Percentiles rank a stretch among this genome's conserved stretches.
Conservation (phyloP, 257 asterid genomes). For the Solanum acaule region DNA sequence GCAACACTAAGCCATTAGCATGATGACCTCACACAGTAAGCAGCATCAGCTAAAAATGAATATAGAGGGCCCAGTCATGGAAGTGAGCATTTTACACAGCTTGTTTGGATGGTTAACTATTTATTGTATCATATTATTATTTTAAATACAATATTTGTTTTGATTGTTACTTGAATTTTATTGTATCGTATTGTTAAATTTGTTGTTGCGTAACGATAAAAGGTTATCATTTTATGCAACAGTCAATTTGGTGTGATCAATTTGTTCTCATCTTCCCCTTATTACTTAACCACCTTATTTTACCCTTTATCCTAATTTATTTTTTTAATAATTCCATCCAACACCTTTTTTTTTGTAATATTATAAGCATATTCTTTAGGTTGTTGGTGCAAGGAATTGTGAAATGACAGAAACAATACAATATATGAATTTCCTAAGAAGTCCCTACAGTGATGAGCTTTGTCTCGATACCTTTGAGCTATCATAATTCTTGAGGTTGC, state of each 20-base stretch:
- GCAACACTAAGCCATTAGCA: constrained; percentile 16
- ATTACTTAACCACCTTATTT: background rate
- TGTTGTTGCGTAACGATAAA: background rate
- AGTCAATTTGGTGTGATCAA: background rate
- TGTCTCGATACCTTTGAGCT: background rate
- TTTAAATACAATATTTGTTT: background rate
- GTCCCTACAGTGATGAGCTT: background rate
- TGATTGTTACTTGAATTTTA: background rate
- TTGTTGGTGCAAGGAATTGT: background rate
- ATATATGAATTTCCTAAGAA: background rate
- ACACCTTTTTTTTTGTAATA: background rate
- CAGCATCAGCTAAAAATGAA: background rate
- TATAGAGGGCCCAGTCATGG: background rate
- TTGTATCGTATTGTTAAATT: background rate
- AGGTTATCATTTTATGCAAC: background rate
- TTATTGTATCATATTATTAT: background rate
- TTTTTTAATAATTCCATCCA: background rate
- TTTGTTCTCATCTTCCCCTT: background rate
- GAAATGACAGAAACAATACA: background rate
- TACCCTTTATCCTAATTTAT: background rate
- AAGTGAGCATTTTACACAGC: background rate
- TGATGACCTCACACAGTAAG: background rate
- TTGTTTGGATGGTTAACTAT: background rate
- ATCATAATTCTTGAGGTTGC: background rate
- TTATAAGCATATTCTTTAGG: background rate